These are phyloP conservation scores for Mrakiaceae sp. DNA, from an alignment of 1,284 basidiomycete species.

Conservation along the genomic window DNA sequence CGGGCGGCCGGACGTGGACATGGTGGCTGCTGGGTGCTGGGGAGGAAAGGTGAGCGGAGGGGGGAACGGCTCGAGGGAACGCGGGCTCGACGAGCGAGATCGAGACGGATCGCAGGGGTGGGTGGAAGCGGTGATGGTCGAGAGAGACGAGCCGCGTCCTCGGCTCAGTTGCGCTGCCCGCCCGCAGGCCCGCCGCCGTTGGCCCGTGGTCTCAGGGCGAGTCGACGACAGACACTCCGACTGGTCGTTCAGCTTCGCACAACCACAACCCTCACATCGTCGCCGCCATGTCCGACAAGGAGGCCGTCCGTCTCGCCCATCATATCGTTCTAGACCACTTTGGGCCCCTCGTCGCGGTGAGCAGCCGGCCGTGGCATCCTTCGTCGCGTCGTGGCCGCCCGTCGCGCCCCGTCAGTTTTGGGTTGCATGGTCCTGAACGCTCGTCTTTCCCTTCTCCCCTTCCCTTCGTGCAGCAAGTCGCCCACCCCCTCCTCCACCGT, in stretches of 20 bases:
- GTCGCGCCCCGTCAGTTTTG: too few species aligned
- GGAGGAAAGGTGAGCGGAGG: neutral
- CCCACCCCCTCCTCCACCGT: slow-evolving; percentile 66
- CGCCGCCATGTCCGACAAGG: slow-evolving; percentile 26
- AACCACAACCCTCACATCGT: neutral
- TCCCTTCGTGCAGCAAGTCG: slow-evolving; percentile 49
- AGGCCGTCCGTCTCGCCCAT: slow-evolving; percentile 36
- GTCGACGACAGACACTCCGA: neutral
- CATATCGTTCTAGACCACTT: slow-evolving; percentile 23
- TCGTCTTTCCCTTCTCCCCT: neutral
- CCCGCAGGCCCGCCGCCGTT: too few species aligned
- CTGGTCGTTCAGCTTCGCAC: neutral
- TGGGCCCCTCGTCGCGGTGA: slow-evolving; percentile 10
- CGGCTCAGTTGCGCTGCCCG: too few species aligned
- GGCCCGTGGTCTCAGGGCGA: neutral
- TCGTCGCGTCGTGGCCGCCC: neutral
- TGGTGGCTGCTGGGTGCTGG: neutral
- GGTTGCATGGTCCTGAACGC: too few species aligned
- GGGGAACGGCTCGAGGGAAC: neutral
- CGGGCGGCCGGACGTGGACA: neutral
- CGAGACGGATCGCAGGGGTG: too few species aligned
- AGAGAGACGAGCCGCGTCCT: too few species aligned
- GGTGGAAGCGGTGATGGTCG: too few species aligned
- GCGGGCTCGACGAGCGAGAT: too few species aligned
- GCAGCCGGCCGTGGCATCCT: neutral